phyloP scores from a whole-genome alignment of 2,329 filamentous ascomycete species.

The Talaromyces sp. region DNA sequence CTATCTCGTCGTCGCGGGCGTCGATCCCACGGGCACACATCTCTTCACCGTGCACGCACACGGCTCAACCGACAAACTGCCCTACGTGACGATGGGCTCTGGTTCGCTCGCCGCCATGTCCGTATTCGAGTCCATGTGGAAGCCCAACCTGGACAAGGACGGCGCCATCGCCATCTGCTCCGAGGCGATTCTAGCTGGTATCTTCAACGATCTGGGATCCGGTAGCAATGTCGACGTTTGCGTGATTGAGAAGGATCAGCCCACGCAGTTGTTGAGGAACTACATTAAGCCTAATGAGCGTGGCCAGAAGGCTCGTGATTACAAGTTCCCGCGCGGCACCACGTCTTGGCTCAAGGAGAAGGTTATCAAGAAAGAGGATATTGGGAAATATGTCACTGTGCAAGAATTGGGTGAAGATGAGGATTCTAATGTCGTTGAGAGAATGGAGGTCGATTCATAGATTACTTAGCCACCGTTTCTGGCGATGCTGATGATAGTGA shows the following conservation, averaged over 20 bases:
- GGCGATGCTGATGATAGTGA: neutral
- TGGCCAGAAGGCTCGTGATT: slow-evolving; percentile 87
- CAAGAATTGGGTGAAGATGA: slow-evolving; percentile 74
- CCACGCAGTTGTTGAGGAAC: slow-evolving; percentile 80
- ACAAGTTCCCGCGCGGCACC: slow-evolving; percentile 86
- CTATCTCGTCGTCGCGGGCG: slow-evolving; percentile 94
- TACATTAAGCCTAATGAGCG: slow-evolving; percentile 92
- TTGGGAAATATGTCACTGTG: slow-evolving; percentile 90
- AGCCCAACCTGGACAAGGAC: slow-evolving; percentile 70
- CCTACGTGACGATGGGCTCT: slow-evolving; percentile 98
- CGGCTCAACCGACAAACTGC: slow-evolving; percentile 96
- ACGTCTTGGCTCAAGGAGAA: slow-evolving; percentile 95
- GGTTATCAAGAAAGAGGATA: slow-evolving; percentile 89
- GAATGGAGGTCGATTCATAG: slow-evolving; percentile 61
- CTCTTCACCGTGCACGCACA: slow-evolving; percentile 98
- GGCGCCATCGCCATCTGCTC: slow-evolving; percentile 79
- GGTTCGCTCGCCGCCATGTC: slow-evolving; percentile 96
- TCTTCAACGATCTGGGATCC: slow-evolving; percentile 97
- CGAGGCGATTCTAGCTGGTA: slow-evolving; percentile 90
- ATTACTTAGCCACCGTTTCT: neutral
- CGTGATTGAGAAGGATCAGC: slow-evolving; percentile 93
- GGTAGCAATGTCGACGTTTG: slow-evolving; percentile 97
- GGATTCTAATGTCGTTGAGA: slow-evolving; percentile 59
- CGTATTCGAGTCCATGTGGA: slow-evolving; percentile 96
- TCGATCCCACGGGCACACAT: slow-evolving; percentile 90